A percentile compares a stretch with the other conserved stretches of the same genome.
Evolutionary conservation across 2,329 filamentous ascomycete species (phyloP).

Genomic region (Leptographium flavum): DNA sequence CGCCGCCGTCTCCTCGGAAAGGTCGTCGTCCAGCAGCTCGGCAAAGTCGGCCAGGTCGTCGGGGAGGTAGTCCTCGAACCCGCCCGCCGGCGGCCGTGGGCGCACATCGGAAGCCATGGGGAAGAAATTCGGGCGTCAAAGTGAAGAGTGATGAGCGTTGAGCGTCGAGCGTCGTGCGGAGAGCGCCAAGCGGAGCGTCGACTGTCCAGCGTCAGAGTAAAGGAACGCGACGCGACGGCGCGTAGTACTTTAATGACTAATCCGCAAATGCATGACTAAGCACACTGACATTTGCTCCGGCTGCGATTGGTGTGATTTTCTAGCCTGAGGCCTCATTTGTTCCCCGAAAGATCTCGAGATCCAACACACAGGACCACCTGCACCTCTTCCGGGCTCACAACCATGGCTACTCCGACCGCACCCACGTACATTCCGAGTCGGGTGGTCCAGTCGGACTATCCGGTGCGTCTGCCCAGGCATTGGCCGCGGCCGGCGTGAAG

Average conservation of each 20-base stretch:
- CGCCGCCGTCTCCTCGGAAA: conserved; percentile 22
- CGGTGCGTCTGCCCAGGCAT: conserved; percentile 44
- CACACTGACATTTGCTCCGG: conserved; percentile 8
- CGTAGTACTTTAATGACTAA: background rate
- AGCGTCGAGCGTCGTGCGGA: too few species aligned
- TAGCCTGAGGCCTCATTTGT: conserved; percentile 10
- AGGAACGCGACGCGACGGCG: background rate
- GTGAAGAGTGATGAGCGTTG: background rate
- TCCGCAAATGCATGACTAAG: conserved; percentile 8
- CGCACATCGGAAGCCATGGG: conserved; percentile 3
- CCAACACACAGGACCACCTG: conserved; percentile 3
- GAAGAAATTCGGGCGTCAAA: background rate
- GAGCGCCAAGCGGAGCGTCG: too few species aligned
- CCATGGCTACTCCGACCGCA: conserved; percentile 24
- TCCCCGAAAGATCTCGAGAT: conserved; percentile 7
- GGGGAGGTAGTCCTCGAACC: conserved; percentile 64
- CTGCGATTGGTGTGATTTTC: conserved; percentile 6
- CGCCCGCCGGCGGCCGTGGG: conserved; percentile 24
- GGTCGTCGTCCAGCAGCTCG: conserved; percentile 26
- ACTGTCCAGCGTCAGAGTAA: too few species aligned
- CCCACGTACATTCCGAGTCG: conserved; percentile 56
- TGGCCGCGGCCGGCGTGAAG: conserved; percentile 1
- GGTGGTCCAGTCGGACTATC: conserved; percentile 69
- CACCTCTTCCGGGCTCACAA: conserved; percentile 9
- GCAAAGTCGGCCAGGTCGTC: conserved; percentile 27